Evolutionary conservation across 2,329 filamentous ascomycete genomes (phyloP).

Genomic region (Nigrospora osmanthi): DNA sequence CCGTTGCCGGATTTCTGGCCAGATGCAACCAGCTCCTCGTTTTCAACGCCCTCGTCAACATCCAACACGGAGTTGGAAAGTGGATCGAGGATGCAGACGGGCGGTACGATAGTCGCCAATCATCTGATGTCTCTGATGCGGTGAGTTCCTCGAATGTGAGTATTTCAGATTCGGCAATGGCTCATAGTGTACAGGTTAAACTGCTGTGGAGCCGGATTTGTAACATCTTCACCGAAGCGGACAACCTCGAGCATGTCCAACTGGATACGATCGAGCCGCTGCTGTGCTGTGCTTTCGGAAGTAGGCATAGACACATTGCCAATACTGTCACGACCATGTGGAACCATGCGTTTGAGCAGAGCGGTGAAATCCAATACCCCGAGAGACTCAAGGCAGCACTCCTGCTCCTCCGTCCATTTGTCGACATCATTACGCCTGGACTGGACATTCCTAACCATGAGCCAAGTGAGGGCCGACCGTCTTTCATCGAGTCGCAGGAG

Average conservation of each 20-base stretch:
- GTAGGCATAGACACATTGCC: slow-evolving; percentile 47
- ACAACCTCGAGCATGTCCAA: slow-evolving; percentile 31
- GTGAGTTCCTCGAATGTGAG: slow-evolving; percentile 28
- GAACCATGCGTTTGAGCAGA: slow-evolving; percentile 61
- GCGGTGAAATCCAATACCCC: slow-evolving; percentile 56
- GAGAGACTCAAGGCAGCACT: slow-evolving; percentile 54
- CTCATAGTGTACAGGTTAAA: slow-evolving; percentile 32
- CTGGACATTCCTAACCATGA: slow-evolving; percentile 28
- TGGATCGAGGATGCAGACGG: slow-evolving; percentile 56
- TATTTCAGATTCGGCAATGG: slow-evolving; percentile 3
- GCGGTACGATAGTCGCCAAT: slow-evolving; percentile 31
- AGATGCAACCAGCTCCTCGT: slow-evolving; percentile 42
- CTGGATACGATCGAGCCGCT: slow-evolving; percentile 46
- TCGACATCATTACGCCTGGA: slow-evolving; percentile 38
- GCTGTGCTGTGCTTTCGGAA: slow-evolving; percentile 48
- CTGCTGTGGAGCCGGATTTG: slow-evolving; percentile 43
- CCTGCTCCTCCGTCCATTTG: slow-evolving; percentile 46
- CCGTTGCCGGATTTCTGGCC: slow-evolving; percentile 43
- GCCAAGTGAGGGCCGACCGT: slow-evolving; percentile 27
- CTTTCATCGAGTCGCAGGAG: slow-evolving; percentile 39
- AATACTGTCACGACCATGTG: slow-evolving; percentile 48
- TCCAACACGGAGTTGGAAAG: slow-evolving; percentile 52
- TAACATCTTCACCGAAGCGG: slow-evolving; percentile 24
- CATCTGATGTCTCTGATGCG: slow-evolving; percentile 29
- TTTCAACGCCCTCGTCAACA: slow-evolving; percentile 44